These are phyloP conservation scores for Boletellus dicymbophilus DNA, from an alignment of 1,284 basidiomycete species.

Conservation along the genomic window DNA sequence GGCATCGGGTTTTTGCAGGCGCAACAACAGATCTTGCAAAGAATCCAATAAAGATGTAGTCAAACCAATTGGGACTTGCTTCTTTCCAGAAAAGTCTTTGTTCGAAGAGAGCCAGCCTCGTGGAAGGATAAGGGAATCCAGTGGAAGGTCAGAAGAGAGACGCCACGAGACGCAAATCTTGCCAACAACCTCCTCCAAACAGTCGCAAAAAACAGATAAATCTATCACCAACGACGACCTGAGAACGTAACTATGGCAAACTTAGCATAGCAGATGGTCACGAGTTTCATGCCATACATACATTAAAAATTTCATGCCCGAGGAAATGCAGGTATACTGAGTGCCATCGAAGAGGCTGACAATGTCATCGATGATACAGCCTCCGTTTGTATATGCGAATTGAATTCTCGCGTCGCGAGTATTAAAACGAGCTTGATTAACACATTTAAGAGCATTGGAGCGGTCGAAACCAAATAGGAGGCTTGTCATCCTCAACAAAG, in stretches of 20 bases:
- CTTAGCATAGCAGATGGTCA: neutral
- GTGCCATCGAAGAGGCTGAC: conserved; percentile 17
- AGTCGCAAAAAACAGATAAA: conserved; percentile 45
- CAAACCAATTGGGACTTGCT: conserved; percentile 12
- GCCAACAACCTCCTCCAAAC: conserved; percentile 44
- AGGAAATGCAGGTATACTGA: conserved; percentile 19
- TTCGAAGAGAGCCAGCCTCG: conserved; percentile 45
- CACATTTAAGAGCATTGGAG: conserved; percentile 19
- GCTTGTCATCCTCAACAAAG: conserved; percentile 31
- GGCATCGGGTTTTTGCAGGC: conserved; percentile 14
- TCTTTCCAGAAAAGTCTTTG: conserved; percentile 25
- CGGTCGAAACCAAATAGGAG: conserved; percentile 34
- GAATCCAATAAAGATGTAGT: conserved; percentile 7
- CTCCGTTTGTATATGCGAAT: conserved; percentile 9
- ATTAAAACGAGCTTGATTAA: conserved; percentile 16
- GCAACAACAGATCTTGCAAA: conserved; percentile 14
- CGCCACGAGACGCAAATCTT: conserved; percentile 38
- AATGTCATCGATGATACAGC: conserved; percentile 41
- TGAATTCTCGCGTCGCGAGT: neutral
- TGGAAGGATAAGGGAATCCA: conserved; percentile 49
- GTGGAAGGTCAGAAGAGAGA: conserved; percentile 16
- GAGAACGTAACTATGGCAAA: conserved; percentile 41
- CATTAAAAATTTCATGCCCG: conserved; percentile 31
- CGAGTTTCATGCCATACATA: conserved; percentile 3
- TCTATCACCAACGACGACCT: conserved; percentile 36